These are phyloP conservation scores for Curvularia lunata DNA, from an alignment of 2,329 filamentous ascomycete genomes.

Conservation along the genomic window DNA sequence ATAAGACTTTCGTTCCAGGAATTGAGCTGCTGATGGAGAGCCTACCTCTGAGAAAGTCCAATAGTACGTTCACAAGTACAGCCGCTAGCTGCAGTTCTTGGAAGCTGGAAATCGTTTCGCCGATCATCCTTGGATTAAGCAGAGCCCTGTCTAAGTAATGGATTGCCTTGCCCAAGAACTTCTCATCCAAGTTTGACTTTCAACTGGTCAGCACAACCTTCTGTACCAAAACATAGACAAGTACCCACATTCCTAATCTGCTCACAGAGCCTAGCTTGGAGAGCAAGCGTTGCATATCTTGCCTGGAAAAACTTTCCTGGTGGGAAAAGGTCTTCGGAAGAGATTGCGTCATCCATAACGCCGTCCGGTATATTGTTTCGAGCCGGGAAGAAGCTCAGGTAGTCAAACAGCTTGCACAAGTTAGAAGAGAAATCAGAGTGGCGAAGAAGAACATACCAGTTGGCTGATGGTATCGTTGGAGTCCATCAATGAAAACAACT, in stretches of 20 bases:
- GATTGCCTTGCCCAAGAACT: constrained; percentile 40
- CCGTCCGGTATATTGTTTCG: constrained; percentile 38
- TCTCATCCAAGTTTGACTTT: constrained; percentile 42
- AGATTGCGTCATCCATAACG: constrained; percentile 32
- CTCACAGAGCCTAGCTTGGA: constrained; percentile 39
- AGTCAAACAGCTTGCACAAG: constrained; percentile 40
- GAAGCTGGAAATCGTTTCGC: constrained; percentile 25
- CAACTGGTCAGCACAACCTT: constrained; percentile 17
- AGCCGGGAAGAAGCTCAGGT: constrained; percentile 42
- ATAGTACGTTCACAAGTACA: constrained; percentile 36
- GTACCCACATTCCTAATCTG: constrained; percentile 40
- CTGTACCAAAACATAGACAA: neutral
- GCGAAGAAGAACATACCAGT: constrained; percentile 24
- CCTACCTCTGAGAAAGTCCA: constrained; percentile 47
- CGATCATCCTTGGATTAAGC: constrained; percentile 36
- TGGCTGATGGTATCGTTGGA: constrained; percentile 64
- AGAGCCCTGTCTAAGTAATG: constrained; percentile 40
- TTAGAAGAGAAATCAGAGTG: constrained; percentile 18
- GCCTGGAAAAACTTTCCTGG: constrained; percentile 46
- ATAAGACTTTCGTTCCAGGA: constrained; percentile 29
- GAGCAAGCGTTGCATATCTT: constrained; percentile 42
- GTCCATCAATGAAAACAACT: constrained; percentile 80
- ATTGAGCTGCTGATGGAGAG: neutral
- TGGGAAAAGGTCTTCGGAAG: constrained; percentile 40
- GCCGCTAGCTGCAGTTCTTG: constrained; percentile 37